Conservation (phyloP, 129 eudicot genomes). For the Artemisia annua region DNA sequence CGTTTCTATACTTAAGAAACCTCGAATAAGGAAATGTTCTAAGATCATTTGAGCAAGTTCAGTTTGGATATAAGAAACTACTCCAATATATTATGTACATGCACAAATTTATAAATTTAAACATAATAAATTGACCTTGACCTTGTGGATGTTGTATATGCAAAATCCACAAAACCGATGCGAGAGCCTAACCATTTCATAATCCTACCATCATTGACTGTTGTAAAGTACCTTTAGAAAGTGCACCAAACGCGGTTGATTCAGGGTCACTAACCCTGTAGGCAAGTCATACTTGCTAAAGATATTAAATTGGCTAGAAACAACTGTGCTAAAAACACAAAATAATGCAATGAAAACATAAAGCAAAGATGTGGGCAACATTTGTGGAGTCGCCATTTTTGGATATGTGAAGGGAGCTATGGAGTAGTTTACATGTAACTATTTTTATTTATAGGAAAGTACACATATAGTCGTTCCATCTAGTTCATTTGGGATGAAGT, state of each 20-base stretch:
- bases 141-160: conserved; percentile 39
- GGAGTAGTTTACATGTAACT: neutral
- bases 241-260: conserved; percentile 27
- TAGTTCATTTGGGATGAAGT: neutral
- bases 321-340: neutral
- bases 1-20: too few species aligned
- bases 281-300: conserved; percentile 29
- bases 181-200: conserved; percentile 30
- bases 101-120: neutral
- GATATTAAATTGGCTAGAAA: conserved; percentile 6
- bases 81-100: too few species aligned
- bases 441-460: conserved; percentile 14
- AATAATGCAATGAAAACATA: neutral
- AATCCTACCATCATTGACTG: conserved; percentile 37
- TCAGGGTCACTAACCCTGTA: conserved; percentile 25
- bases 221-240: conserved; percentile 28
- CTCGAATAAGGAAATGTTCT: too few species aligned
- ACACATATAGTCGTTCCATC: neutral
- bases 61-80: too few species aligned
- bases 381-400: conserved; percentile 24
- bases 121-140: neutral
- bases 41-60: too few species aligned
- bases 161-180: conserved; percentile 45
- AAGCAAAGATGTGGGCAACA: neutral
- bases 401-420: conserved; percentile 23